Base-by-base conservation (phyloP, 208 protist genomes). In the Acanthamoeba triangularis region DNA sequence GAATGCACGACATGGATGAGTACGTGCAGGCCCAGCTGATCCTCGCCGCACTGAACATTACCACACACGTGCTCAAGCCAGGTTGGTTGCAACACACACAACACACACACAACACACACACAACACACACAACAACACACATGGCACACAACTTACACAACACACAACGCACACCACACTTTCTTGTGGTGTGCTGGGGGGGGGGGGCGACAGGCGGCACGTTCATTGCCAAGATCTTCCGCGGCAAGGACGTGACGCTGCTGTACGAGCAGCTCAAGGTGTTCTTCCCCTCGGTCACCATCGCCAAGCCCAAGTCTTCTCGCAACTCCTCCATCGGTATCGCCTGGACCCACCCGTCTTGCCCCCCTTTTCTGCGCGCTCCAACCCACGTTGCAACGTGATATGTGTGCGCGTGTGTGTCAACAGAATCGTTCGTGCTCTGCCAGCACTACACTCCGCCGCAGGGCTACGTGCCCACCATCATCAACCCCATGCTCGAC, bases 1-100 rank as follows among this genome's bases (percentile, higher is more conserved):
- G 99, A 35, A 98, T 99, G 97, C 99, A 99, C 96, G 99, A 99
- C 97, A 97, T 99, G 41, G 99, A 99, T 96, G 99, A 99, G 98
- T 99, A 99, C 96, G 97, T 99, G 69, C 99, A 99, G 96, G 97
- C 99, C 76, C 99, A 99, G 97, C 97, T 99, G 1, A 98, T 99
- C 5, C 98, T 99, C 11, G 99, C 99, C 16, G 99, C 99, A 41
- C 97, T 99, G 54, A 99, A 99, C 96, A 99, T 99, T 87, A 99
- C 99, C 7, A 99, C 98, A 20, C 98, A 98, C 88, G 96, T 99
- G 35, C 98, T 99, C 65, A 98, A 47, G 91, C 95, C 28, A 96
- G 76, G 76, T 84, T 11, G 49, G 49, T 52, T 52, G 49, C 49
- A 52, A 11, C n/a, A n/a, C n/a, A n/a, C n/a, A n/a, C n/a, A n/a